Percentiles rank a stretch among this genome's conserved stretches.
phyloP scores from a whole-genome alignment of 768 basidiomycete species.

The Boletus pseudo-olivaceus region DNA sequence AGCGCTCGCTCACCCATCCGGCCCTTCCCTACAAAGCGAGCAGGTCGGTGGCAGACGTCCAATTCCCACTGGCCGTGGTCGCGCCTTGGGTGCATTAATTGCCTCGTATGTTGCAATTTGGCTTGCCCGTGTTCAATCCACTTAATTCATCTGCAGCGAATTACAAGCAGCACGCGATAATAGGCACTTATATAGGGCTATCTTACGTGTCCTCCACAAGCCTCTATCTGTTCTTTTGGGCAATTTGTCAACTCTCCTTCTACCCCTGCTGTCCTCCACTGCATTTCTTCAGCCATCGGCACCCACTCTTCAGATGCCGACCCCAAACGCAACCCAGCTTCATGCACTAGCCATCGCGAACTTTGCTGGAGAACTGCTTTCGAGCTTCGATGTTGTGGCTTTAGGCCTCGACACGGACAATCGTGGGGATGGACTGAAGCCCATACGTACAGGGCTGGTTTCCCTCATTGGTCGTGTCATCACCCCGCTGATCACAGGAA shows the following conservation, averaged over 20 bases:
- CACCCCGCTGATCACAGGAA: conserved; percentile 57
- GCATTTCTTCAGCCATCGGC: conserved; percentile 52
- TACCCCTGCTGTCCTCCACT: conserved; percentile 63
- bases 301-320: conserved; percentile 47
- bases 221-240: conserved; percentile 72
- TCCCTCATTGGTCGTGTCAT: conserved; percentile 66
- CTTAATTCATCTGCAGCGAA: conserved; percentile 46
- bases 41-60: conserved; percentile 63
- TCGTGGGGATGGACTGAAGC: conserved; percentile 65
- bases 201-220: conserved; percentile 69
- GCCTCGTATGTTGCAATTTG: conserved; percentile 51
- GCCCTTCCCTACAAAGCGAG: conserved; percentile 50
- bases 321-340: conserved; percentile 61
- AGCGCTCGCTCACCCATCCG: conserved; percentile 63
- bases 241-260: conserved; percentile 64
- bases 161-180: conserved; percentile 62
- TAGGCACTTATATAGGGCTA: conserved; percentile 61
- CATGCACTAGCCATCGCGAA: conserved; percentile 67
- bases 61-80: conserved; percentile 72
- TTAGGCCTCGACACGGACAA: conserved; percentile 59
- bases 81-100: conserved; percentile 62
- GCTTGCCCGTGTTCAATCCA: conserved; percentile 10
- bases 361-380: conserved; percentile 72
- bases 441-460: conserved; percentile 65
- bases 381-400: conserved; percentile 62